phyloP scores from a whole-genome alignment of 2,329 filamentous ascomycete genomes.

The Phoma sp. region DNA sequence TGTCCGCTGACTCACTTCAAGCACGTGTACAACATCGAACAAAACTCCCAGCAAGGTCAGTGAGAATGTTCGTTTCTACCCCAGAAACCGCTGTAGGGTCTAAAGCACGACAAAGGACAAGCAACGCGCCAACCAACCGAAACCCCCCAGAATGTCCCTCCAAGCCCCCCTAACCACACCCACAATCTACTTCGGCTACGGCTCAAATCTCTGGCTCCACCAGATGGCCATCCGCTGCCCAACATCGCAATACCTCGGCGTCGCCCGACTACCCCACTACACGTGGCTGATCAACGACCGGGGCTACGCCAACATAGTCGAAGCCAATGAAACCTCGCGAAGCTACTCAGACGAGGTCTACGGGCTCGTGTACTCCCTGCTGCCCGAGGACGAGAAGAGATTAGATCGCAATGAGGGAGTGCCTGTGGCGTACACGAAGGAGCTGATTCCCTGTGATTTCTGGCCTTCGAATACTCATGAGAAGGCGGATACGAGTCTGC shows the following conservation, averaged over 20 bases:
- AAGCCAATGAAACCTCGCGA: slow-evolving; percentile 12
- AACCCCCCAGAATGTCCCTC: slow-evolving; percentile 13
- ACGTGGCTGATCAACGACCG: slow-evolving; percentile 71
- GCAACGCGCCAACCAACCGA: neutral
- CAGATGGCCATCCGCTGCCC: slow-evolving; percentile 71
- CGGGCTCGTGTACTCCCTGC: slow-evolving; percentile 45
- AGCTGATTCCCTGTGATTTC: slow-evolving; percentile 52
- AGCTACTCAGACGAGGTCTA: slow-evolving; percentile 31
- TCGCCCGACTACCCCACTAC: slow-evolving; percentile 64
- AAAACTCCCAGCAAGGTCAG: neutral
- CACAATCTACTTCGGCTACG: slow-evolving; percentile 72
- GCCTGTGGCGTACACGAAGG: slow-evolving; percentile 65
- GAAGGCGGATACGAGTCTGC: slow-evolving; percentile 9
- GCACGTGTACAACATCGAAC: neutral
- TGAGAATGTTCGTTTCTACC: too few species aligned
- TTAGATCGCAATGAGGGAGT: slow-evolving; percentile 65
- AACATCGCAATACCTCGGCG: slow-evolving; percentile 60
- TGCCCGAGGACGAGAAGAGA: slow-evolving; percentile 30
- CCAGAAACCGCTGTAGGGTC: too few species aligned
- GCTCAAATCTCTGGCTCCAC: slow-evolving; percentile 69
- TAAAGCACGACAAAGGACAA: neutral
- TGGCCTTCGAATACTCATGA: slow-evolving; percentile 42
- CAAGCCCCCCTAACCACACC: slow-evolving; percentile 10
- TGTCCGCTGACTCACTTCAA: neutral
- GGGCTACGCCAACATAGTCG: slow-evolving; percentile 72